Evolutionary conservation across 805 yeast genomes (phyloP), one percentile per base, ranked within the genome.

Genomic region (Wickerhamiella cacticola): DNA sequence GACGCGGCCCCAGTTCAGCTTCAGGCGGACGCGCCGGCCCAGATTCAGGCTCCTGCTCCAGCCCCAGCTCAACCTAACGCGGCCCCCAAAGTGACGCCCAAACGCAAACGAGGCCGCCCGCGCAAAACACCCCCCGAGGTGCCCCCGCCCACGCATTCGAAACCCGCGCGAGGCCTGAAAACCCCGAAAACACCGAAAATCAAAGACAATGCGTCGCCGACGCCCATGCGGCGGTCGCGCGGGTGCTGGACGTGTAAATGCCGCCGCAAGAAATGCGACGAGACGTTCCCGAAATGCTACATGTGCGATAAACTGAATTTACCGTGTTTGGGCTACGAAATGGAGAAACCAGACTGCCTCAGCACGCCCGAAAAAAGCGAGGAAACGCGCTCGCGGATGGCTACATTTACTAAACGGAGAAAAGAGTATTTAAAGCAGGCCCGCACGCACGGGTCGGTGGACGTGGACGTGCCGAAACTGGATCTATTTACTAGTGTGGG

Each of bases 221-320:
- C 45, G n/a, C 45, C 41, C 6, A 18, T 9, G 3, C 41, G 80
- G 43, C 74, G 79, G 1, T 72, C 72, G 51, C 67, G 67, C 25
- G 89, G 89, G 0, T 81, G 89, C 56, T 81, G 87, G 87, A 81
- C 82, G 8, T 81, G 88, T 58, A 63, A 87, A 49, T 63, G 79
- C 15, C 68, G 89, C 38, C 77, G 82, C 54, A 81, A 81, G 59
- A 75, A 80, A 53, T 81, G 88, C 57, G 72, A 82, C 1, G 85
- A 78, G 58, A 77, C 76, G 52, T 71, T 67, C 54, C 85, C 86
- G 1, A 56, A 49, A 7, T 81, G 89, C 58, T 58, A 60, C 6
- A 78, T 76, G 55, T 81, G 89, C 61, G 54, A 56, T 3, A 64
- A 79, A 45, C 65, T 81, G 19, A 73, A 75, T 9, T 58, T 81